phyloP scores from a whole-genome alignment of 2,329 filamentous ascomycete species.

The Paramyrothecium roridum region DNA sequence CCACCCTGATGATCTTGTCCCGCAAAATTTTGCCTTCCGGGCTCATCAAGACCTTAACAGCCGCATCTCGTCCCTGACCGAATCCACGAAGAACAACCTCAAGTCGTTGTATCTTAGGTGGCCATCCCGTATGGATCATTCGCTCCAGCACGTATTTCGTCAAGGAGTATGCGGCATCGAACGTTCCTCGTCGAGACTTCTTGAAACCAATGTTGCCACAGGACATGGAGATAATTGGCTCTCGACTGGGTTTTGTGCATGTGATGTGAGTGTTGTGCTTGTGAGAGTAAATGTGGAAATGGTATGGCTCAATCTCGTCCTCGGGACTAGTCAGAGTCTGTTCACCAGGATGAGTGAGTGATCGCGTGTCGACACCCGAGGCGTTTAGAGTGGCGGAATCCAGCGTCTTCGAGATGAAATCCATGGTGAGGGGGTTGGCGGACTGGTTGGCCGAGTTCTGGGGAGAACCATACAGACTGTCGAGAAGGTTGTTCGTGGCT shows the following conservation, averaged over 20 bases:
- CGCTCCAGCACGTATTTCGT: constrained; percentile 78
- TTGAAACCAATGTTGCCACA: constrained; percentile 89
- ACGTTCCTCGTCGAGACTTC: constrained; percentile 75
- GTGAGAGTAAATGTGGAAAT: constrained; percentile 81
- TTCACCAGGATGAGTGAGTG: constrained; percentile 17
- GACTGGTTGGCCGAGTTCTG: constrained; percentile 11
- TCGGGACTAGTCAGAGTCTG: constrained; percentile 24
- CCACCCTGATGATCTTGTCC: constrained; percentile 72
- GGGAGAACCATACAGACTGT: constrained; percentile 28
- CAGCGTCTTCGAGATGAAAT: constrained; percentile 29
- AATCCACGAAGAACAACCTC: constrained; percentile 85
- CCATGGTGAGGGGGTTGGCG: constrained; percentile 24
- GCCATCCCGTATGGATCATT: constrained; percentile 77
- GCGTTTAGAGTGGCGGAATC: constrained; percentile 12
- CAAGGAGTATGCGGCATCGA: constrained; percentile 91
- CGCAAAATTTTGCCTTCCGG: constrained; percentile 76
- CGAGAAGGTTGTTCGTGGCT: constrained; percentile 24
- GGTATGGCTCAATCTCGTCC: constrained; percentile 61
- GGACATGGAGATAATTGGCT: constrained; percentile 75
- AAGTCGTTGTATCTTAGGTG: constrained; percentile 70
- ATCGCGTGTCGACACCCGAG: constrained; percentile 28
- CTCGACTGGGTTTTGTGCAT: constrained; percentile 75
- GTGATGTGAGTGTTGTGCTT: constrained; percentile 97
- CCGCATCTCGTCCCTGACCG: constrained; percentile 81
- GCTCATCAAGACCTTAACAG: constrained; percentile 84